A percentile compares a stretch with the other conserved stretches of the same genome.
phyloP scores from a whole-genome alignment of 495 filamentous ascomycete genomes.

The Penicillium samsonianum region DNA sequence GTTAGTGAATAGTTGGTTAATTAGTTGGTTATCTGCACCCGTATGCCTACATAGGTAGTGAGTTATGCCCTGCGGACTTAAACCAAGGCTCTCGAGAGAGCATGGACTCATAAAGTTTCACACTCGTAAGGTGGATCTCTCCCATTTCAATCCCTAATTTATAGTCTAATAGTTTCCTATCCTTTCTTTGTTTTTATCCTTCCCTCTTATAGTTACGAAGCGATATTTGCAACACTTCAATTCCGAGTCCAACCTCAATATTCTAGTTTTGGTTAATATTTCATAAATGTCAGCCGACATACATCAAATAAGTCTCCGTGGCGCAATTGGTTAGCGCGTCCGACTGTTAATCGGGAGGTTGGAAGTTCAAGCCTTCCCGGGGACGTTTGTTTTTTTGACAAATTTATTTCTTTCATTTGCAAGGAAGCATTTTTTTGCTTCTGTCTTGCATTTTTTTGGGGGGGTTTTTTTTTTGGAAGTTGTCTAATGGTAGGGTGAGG shows the following conservation, averaged over 20 bases:
- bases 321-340: constrained; percentile 52
- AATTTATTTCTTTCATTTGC: background rate
- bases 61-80: too few species aligned
- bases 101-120: too few species aligned
- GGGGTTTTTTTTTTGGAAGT: background rate
- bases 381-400: constrained; percentile 20
- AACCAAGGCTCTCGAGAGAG: too few species aligned
- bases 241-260: too few species aligned
- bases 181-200: too few species aligned
- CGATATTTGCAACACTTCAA: too few species aligned
- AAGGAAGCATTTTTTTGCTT: background rate
- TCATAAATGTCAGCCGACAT: background rate
- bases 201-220: too few species aligned
- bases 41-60: too few species aligned
- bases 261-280: background rate
- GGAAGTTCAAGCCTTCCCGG: constrained; percentile 50
- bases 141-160: too few species aligned
- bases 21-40: too few species aligned
- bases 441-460: background rate
- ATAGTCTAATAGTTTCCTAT: too few species aligned
- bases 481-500: background rate
- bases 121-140: too few species aligned
- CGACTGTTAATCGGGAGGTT: constrained; percentile 53
- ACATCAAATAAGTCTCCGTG: constrained; percentile 34
- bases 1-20: background rate